phyloP scores from a whole-genome alignment of 345 rosid genomes.

The Atalantia buxifolia region DNA sequence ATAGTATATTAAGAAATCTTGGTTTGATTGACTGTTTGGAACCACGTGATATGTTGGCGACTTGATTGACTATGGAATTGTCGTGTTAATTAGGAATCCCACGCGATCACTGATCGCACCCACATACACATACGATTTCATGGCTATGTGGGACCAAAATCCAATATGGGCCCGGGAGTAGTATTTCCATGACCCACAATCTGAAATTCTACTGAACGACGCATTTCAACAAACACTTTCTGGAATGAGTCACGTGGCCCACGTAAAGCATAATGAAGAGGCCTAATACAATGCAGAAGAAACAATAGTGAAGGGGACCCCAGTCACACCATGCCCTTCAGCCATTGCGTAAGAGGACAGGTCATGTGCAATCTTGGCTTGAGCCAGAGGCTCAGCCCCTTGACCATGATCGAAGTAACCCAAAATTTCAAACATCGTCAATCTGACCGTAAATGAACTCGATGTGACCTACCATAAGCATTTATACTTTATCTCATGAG shows the following conservation, averaged over 20 bases:
- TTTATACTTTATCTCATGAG: not conserved
- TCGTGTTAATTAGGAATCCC: not conserved
- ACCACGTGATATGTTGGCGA: slow-evolving; percentile 24
- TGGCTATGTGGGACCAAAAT: slow-evolving; percentile 15
- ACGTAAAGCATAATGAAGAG: not conserved
- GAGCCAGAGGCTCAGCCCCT: not conserved
- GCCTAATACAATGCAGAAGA: slow-evolving; percentile 28
- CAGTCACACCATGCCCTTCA: slow-evolving; percentile 29
- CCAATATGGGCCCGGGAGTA: not conserved
- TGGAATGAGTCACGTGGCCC: not conserved
- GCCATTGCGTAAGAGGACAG: slow-evolving; percentile 12
- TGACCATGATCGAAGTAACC: slow-evolving; percentile 12
- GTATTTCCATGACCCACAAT: not conserved
- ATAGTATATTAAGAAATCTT: no score
- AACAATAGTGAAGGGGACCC: slow-evolving; percentile 24
- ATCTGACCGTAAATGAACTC: not conserved
- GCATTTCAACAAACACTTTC: not conserved
- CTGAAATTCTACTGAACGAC: not conserved
- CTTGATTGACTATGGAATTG: not conserved
- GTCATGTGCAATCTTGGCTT: slow-evolving; percentile 28
- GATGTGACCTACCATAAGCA: not conserved
- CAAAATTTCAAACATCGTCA: not conserved
- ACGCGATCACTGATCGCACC: slow-evolving; percentile 1
- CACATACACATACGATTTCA: not conserved
- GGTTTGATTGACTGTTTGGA: not conserved